Conservation (phyloP, 2,329 filamentous ascomycete species). For the Sclerotinia glacialis region DNA sequence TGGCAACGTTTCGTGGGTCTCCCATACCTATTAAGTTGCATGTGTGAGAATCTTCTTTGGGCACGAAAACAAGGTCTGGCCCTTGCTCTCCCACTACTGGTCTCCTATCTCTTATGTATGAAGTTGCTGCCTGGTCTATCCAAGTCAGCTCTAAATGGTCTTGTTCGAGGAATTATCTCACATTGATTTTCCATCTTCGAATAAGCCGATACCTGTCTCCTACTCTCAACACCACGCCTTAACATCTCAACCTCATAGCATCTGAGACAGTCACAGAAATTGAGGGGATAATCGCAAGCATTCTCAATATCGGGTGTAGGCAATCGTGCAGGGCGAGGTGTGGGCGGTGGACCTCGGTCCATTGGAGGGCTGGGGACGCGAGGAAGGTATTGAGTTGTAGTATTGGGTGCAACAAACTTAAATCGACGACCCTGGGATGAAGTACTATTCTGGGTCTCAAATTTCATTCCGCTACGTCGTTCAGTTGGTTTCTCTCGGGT, state of each 20-base stretch:
- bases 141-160: slow-evolving; percentile 19
- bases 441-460: background rate
- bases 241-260: background rate
- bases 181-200: slow-evolving; percentile 21
- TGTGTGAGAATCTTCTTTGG: background rate
- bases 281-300: slow-evolving; percentile 1
- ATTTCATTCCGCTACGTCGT: background rate
- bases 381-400: slow-evolving; percentile 15
- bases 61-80: background rate
- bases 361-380: slow-evolving; percentile 25
- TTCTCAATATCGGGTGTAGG: slow-evolving; percentile 34
- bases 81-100: background rate
- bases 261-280: slow-evolving; percentile 18
- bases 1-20: background rate
- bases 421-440: background rate
- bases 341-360: slow-evolving; percentile 27
- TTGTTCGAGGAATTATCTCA: background rate
- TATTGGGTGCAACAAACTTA: slow-evolving; percentile 15
- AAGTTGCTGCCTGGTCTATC: slow-evolving; percentile 29
- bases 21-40: background rate
- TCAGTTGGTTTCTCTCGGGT: background rate
- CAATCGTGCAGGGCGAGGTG: slow-evolving; percentile 31
- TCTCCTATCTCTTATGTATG: slow-evolving; percentile 23
- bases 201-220: background rate
- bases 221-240: background rate